Percentiles rank a stretch among this genome's conserved stretches.
Conservation (phyloP, 2,329 filamentous ascomycete genomes). For the Claviceps africana region DNA sequence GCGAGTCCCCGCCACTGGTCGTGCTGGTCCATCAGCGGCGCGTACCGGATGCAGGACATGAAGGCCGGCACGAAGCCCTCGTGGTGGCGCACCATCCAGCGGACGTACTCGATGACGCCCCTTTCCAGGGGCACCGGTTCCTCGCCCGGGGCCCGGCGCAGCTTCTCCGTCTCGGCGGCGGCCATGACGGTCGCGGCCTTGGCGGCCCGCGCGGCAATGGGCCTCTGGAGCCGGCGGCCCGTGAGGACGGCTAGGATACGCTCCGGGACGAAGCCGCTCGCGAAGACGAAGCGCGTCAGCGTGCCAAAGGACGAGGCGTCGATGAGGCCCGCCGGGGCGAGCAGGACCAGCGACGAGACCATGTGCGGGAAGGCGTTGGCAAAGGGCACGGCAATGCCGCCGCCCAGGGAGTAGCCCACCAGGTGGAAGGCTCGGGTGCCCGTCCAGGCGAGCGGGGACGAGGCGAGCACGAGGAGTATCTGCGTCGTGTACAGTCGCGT, state of each 20-base stretch:
- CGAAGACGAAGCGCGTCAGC: constrained; percentile 36
- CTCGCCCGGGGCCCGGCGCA: not conserved
- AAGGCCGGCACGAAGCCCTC: constrained; percentile 45
- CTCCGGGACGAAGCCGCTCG: constrained; percentile 39
- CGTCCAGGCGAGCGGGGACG: constrained; percentile 56
- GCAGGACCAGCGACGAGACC: constrained; percentile 55
- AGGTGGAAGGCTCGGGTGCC: constrained; percentile 45
- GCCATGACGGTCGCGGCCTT: constrained; percentile 8
- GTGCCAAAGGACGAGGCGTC: constrained; percentile 37
- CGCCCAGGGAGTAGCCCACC: constrained; percentile 71
- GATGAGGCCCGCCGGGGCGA: constrained; percentile 69
- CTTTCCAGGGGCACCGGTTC: constrained; percentile 26
- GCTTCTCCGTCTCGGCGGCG: constrained; percentile 29
- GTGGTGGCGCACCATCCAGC: constrained; percentile 45
- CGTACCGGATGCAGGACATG: constrained; percentile 41
- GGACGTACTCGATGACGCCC: constrained; percentile 35
- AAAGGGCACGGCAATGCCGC: constrained; percentile 63
- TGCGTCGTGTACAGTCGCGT: constrained; percentile 60
- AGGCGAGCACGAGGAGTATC: constrained; percentile 55
- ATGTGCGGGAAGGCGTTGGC: constrained; percentile 57
- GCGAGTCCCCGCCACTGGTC: constrained; percentile 35
- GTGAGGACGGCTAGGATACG: constrained; percentile 35
- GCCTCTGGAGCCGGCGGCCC: constrained; percentile 31
- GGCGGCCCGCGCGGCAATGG: constrained; percentile 29
- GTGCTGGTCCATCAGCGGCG: constrained; percentile 39